A percentile compares a stretch with the other conserved stretches of the same genome.
Conservation (phyloP, 371 early-diverging fungal genomes). For the Mortierella sp. region DNA sequence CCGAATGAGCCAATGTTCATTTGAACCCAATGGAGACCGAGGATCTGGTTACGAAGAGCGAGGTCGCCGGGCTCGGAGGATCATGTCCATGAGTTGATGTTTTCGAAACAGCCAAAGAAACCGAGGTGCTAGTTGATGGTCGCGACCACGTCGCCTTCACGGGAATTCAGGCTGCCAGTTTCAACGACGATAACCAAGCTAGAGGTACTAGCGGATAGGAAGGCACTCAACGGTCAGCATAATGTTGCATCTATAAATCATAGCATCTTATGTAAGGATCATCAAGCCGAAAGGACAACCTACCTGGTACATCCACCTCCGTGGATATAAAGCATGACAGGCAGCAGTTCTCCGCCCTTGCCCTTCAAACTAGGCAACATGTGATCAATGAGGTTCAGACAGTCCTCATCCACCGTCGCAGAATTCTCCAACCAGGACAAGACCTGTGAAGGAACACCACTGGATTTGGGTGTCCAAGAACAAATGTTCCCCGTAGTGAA, state of each 20-base stretch:
- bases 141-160: conserved; percentile 35
- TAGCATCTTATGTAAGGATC: neutral
- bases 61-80: conserved; percentile 35
- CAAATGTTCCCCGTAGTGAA: conserved; percentile 20
- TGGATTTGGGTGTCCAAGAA: conserved; percentile 18
- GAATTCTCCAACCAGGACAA: conserved; percentile 15
- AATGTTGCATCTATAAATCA: neutral
- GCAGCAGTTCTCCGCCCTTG: neutral
- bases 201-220: neutral
- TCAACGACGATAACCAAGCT: conserved; percentile 17
- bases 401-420: conserved; percentile 29
- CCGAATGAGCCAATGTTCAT: conserved; percentile 61
- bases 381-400: conserved; percentile 30
- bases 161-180: conserved; percentile 36
- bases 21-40: conserved; percentile 63
- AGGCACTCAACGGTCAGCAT: neutral
- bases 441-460: neutral
- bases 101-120: conserved; percentile 57
- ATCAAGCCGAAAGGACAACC: neutral
- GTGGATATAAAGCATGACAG: conserved; percentile 38
- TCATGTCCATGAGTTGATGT: neutral
- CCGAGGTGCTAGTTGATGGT: conserved; percentile 41
- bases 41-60: conserved; percentile 23
- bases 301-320: conserved; percentile 35
- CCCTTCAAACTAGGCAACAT: conserved; percentile 41